Base-by-base conservation (phyloP, 192 early-diverging fungal genomes). In the Backusella mclennaniae region DNA sequence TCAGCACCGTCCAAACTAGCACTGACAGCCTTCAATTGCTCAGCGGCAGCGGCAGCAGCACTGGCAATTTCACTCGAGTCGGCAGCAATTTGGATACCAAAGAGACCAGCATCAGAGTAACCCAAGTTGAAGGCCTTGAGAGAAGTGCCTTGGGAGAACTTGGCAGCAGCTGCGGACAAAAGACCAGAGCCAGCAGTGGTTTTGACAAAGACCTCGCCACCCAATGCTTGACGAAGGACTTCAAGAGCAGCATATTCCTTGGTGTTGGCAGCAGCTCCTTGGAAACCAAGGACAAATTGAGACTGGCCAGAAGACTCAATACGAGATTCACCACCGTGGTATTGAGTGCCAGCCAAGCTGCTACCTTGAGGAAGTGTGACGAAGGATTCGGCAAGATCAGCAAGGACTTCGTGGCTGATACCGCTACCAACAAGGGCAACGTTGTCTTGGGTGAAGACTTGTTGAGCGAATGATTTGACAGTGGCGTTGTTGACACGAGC, bases 101-200 rank as follows among this genome's bases (percentile, higher is more conserved):
- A 92, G 44, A 99, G 85, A 68, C 94, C 96, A 44, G 96, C 92
- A 83, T 97, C 96, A 17, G 94, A 91, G 90, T 97, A 99, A 12
- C 90, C 86, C 74, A 89, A 85, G 81, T 92, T 90, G 84, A 99
- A 97, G 33, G 95, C 90, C 71, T 89, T 85, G 52, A 90, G 80
- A 38, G 91, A 74, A 76, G 89, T 82, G 77, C 79, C 87, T 35
- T 80, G 63, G 8, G 87, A 85, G 46, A 87, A 80, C 79, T 87
- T 79, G 75, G 77, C 76, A 38, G 93, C 89, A 49, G 91, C 86
- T 38, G 86, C 83, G 59, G 91, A 85, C 53, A 99, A 86, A n/a
- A 90, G 84, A 46, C 91, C 85, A 33, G 84, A 85, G 80, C 88
- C 90, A 33, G 82, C 76, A 66, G 87, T 84, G 89, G 87, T 92